Conservation (phyloP, 2,329 filamentous ascomycete genomes). For the Fusarium buxicola region DNA sequence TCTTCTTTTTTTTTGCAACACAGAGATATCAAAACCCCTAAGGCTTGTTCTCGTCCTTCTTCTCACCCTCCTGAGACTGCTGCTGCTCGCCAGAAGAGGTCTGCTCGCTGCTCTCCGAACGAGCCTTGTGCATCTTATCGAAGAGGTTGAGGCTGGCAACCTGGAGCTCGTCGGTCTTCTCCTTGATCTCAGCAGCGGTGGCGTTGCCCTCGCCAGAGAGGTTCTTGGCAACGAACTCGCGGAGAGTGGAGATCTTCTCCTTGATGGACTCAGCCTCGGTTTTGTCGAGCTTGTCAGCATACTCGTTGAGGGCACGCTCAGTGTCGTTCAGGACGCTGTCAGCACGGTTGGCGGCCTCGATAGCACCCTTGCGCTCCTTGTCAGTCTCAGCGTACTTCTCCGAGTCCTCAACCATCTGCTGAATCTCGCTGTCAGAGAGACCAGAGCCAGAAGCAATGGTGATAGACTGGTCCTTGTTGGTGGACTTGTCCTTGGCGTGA, state of each 20-base stretch:
- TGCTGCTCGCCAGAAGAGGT: constrained; percentile 59
- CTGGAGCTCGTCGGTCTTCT: constrained; percentile 98
- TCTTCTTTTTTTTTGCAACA: constrained; percentile 43
- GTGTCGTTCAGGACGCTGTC: constrained; percentile 98
- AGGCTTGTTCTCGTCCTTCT: constrained; percentile 80
- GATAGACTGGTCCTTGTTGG: constrained; percentile 99
- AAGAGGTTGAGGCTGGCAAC: constrained; percentile 95
- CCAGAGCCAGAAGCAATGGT: constrained; percentile 98
- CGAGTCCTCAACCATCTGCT: constrained; percentile 97
- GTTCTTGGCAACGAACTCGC: constrained; percentile 93
- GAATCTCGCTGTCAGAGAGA: constrained; percentile 93
- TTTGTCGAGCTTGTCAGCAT: constrained; percentile 96
- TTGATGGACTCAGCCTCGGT: constrained; percentile 90
- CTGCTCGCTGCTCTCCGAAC: constrained; percentile 70
- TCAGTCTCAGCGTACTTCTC: constrained; percentile 96
- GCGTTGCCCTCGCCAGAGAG: constrained; percentile 89
- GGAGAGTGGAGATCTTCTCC: constrained; percentile 89
- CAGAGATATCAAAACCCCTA: constrained; percentile 54
- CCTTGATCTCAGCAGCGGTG: constrained; percentile 94
- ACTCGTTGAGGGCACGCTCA: constrained; percentile 98
- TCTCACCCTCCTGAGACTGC: constrained; percentile 73
- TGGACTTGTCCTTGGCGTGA: constrained; percentile 98
- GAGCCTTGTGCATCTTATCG: constrained; percentile 99
- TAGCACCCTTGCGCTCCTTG: constrained; percentile 95
- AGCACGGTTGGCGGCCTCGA: constrained; percentile 96